Evolutionary conservation across 805 yeast species (phyloP).

Genomic region (Henningerozyma blattae): DNA sequence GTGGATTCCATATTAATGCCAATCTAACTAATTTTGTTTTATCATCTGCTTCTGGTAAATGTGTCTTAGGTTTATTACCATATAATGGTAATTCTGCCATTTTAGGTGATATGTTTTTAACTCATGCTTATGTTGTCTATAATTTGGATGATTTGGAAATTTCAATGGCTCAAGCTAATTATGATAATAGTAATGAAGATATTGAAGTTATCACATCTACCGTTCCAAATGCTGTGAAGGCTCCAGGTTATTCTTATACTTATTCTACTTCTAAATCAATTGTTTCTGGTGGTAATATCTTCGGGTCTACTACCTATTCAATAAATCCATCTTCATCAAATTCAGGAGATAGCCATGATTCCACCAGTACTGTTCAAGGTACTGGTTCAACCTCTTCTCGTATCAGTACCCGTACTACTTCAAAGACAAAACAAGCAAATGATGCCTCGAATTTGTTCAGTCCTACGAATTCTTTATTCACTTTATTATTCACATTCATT

Average conservation of each 20-base stretch:
- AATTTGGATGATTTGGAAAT: conserved; percentile 38
- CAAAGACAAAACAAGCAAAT: background rate
- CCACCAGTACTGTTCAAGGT: background rate
- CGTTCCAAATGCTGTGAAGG: conserved; percentile 39
- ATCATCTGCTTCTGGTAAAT: conserved; percentile 14
- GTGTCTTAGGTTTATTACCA: conserved; percentile 34
- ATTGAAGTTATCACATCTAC: conserved; percentile 14
- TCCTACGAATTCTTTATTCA: background rate
- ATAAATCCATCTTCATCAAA: background rate
- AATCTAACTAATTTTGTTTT: conserved; percentile 30
- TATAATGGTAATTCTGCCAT: conserved; percentile 21
- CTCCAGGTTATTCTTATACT: conserved; percentile 36
- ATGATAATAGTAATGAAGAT: conserved; percentile 7
- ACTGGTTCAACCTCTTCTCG: background rate
- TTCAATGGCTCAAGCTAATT: conserved; percentile 36
- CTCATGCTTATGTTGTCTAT: conserved; percentile 45
- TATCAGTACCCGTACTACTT: background rate
- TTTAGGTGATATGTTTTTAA: conserved; percentile 48
- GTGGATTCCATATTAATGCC: conserved; percentile 43
- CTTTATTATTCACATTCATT: background rate
- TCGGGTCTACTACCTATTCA: conserved; percentile 6
- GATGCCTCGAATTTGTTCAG: background rate
- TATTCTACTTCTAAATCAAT: conserved; percentile 22
- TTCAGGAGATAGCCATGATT: background rate
- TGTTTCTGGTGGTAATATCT: conserved; percentile 20